Base-by-base conservation (phyloP, 2,329 filamentous ascomycete species). In the Fusarium lateritium region DNA sequence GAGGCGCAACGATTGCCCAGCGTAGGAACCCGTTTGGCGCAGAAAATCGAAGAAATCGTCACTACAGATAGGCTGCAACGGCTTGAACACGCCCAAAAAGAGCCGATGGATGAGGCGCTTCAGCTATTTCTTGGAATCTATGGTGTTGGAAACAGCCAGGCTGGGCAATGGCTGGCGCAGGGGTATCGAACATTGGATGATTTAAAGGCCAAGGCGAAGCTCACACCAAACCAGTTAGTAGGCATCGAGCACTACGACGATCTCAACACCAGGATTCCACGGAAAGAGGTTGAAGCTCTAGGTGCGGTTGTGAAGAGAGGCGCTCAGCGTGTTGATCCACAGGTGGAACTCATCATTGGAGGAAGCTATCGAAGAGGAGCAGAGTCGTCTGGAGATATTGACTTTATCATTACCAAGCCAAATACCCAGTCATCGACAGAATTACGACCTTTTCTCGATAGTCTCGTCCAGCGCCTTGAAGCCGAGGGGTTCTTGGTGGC, bases 1-100 rank as follows among this genome's bases (percentile, higher is more conserved):
- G 86, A 97, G 77, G 95, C 94, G 0, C 80, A 85, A 13, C 78
- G 80, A 3, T 83, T 98, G 2, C 88, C 89, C 1, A 86, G 85
- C 60, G 89, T 98, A 36, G 94, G 94, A 9, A 73, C 83, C 13
- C 86, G 92, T 2, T 82, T 98, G 2, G 94, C 94, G 0, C 83
- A 87, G 26, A 97, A 97, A 78, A 96, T 98, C 67, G 93, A 96
- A 73, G 95, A 98, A 76, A 97, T 98, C 43, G 92, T 89, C 3
- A 84, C 85, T 39, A 97, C 93, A 0, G 87, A 93, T 73, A 84
- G 85, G 26, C 85, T 98, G 1, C 86, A 86, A 42, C 86, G 91
- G 38, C 84, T 98, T 1, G 91, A 97, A 34, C 88, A 90, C 71
- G 88, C 92, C 1, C 86, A 87, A 56, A 79, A 84, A 5, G 91